Evolutionary conservation across 208 protist species (phyloP), one percentile per base, ranked within the genome.

Genomic region (Angomonas deanei): DNA sequence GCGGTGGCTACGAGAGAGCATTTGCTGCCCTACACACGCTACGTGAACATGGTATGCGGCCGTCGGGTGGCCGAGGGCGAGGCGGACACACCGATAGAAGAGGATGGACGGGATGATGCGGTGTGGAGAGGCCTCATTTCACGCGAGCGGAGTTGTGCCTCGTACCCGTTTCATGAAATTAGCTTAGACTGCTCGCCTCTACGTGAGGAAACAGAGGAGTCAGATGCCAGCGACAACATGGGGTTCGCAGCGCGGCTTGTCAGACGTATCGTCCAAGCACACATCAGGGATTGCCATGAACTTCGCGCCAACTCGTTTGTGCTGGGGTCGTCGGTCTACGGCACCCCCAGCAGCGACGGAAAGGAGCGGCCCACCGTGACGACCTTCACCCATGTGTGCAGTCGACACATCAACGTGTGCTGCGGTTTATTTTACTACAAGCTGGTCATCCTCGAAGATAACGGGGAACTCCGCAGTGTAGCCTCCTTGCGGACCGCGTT

Each of bases 341-440:
- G n/a, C n/a, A n/a, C n/a, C n/a, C n/a, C n/a, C n/a, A n/a, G n/a
- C n/a, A n/a, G n/a, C n/a, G n/a, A n/a, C n/a, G n/a, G n/a, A n/a
- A n/a, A n/a, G n/a, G n/a, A n/a, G n/a, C n/a, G n/a, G n/a, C n/a
- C n/a, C n/a, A n/a, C n/a, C n/a, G n/a, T 56, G 11, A 56, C 13
- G 42, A 47, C 24, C 5, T 26, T 27, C 6, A 50, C 39, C n/a
- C 34, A 60, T 19, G 33, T 6, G 15, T 4, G 30, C 33, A 60
- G 24, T 23, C 54, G 50, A 30, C 85, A 94, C 68, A 70, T 94
- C 32, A 84, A 80, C 34, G 85, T 94, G 6, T 94, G 88, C 60
- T 80, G 78, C 42, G 85, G 84, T 0, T 42, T 58, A 26, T 75
- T 74, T 38, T 94, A 82, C 72, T 94, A 94, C 72, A 70, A 68